Percentiles rank a stretch among this genome's conserved stretches.
Conservation (phyloP, 2,329 filamentous ascomycete species). For the Aspergillus viridinutans region DNA sequence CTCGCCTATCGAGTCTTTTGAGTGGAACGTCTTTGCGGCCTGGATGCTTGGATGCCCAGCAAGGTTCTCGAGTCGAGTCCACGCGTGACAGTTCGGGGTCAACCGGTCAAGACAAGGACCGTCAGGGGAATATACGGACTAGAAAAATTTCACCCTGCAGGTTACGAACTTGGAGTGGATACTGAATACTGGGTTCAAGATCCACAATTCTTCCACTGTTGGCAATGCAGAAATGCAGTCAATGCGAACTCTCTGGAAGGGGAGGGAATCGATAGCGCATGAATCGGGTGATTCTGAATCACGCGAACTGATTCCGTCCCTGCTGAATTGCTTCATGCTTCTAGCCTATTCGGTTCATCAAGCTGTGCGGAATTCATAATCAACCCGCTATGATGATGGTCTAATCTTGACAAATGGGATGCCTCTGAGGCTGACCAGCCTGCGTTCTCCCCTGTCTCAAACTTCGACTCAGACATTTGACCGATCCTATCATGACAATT, state of each 20-base stretch:
- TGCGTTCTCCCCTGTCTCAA: neutral
- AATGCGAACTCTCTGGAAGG: neutral
- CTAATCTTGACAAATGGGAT: neutral
- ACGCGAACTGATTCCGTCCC: neutral
- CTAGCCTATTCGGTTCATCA: neutral
- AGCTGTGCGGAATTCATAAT: neutral
- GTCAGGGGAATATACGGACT: too few species aligned
- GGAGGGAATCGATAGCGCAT: neutral
- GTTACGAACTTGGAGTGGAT: neutral
- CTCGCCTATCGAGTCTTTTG: neutral
- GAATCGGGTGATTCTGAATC: neutral
- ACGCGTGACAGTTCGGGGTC: too few species aligned
- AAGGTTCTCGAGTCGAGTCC: neutral
- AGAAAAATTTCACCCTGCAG: neutral
- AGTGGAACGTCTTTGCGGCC: too few species aligned
- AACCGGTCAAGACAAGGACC: neutral
- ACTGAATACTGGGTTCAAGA: neutral
- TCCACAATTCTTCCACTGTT: neutral
- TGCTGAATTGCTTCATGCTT: neutral
- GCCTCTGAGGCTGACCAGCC: neutral
- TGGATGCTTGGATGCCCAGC: neutral
- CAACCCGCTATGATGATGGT: neutral
- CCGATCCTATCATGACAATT: neutral
- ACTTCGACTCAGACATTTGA: neutral
- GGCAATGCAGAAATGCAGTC: neutral